phyloP scores from a whole-genome alignment of 345 rosid genomes.

The Cardamine occulta region DNA sequence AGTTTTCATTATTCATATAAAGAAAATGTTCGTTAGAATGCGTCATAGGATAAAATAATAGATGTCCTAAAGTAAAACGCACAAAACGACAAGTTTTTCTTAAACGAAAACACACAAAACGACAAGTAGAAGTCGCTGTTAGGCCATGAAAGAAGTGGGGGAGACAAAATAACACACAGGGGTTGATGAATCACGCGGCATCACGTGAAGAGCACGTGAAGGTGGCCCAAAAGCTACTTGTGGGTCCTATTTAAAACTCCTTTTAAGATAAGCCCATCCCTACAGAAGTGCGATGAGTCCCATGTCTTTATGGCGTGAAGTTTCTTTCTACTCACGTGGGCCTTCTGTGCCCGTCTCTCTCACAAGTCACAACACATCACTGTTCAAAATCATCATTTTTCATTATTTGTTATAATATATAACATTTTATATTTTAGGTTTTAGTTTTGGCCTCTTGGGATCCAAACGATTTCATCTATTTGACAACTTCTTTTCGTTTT shows the following conservation, averaged over 20 bases:
- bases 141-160: not conserved
- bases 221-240: constrained; percentile 6
- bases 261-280: too few species aligned
- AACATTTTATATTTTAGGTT: too few species aligned
- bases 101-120: not conserved
- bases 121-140: constrained; percentile 3
- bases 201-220: constrained; percentile 47
- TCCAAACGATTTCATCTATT: not conserved
- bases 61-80: too few species aligned
- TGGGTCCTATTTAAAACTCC: not conserved
- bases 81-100: too few species aligned
- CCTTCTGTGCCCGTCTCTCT: constrained; percentile 1
- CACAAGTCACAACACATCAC: not conserved
- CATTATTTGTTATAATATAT: too few species aligned
- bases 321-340: constrained; percentile 25
- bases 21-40: too few species aligned
- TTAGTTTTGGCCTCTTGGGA: not conserved
- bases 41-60: too few species aligned
- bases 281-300: constrained; percentile 13
- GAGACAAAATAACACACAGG: constrained; percentile 28
- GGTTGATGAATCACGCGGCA: constrained; percentile 35
- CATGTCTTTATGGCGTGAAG: constrained; percentile 34
- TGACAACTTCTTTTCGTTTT: not conserved
- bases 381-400: not conserved
- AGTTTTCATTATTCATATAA: too few species aligned